Base-by-base conservation (phyloP, 1,139 yeast species). In the Nakaseomyces glabratus region DNA sequence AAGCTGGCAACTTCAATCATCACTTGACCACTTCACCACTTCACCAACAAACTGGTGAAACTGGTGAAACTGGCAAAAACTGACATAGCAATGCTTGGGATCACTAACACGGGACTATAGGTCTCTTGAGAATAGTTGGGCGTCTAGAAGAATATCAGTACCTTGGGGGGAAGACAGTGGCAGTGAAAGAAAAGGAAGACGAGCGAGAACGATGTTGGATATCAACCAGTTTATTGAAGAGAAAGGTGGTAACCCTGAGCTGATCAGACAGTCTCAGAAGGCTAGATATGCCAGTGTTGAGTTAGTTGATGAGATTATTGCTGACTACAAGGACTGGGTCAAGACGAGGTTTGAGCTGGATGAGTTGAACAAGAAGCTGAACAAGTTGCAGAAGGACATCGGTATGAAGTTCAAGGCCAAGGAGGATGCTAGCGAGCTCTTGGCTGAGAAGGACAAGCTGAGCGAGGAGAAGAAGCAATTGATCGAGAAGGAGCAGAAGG, bases 241-340 rank as follows among this genome's bases (percentile, higher is more conserved):
- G 59, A 86, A 85, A 64, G 98, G 98, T 42, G 98, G 97, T 47
- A 75, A 86, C 61, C 96, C 98, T 29, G 93, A 86, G 49, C 67
- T 68, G 43, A 85, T 90, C 57, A 81, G 81, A 59, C 76, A 68
- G 51, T 86, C 97, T 24, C 98, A 90, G 63, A 75, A 68, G 62
- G 94, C 93, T 47, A 84, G 99, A 69, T 95, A 95, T 42, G 97
- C 76, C 50, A 68, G 93, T 21, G 97, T 86, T 35, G 98, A 90
- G 62, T 58, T 90, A 38, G 97, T 90, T 33, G 99, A 90, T 58
- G 96, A 90, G 64, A 86, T 90, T 58, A 82, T 93, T 58, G 69
- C 67, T 44, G 95, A 79, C 48, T 90, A 90, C 71, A 84, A 82
- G 64, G 76, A 73, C 42, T 90, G 98, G 98, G 84, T 90, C 49